Evolutionary conservation across 305 asterid species (phyloP).

Genomic region (Vinca major): DNA sequence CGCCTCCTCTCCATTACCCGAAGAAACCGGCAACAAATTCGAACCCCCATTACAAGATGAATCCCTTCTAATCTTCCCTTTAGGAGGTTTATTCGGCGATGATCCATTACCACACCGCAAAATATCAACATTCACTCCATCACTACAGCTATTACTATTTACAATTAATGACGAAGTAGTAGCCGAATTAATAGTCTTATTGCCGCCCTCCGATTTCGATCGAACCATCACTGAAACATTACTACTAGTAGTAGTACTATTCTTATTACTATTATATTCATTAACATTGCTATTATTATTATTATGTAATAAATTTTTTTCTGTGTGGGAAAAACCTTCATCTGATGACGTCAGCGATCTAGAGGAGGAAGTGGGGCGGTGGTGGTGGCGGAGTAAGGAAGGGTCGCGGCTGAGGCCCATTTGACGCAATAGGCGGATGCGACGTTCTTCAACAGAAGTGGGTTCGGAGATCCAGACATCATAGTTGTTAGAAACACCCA

Average conservation of each 20-base stretch:
- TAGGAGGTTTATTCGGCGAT: conserved; percentile 63
- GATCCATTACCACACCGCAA: conserved; percentile 37
- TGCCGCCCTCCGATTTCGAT: conserved; percentile 53
- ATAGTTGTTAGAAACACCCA: conserved; percentile 42
- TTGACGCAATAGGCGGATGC: conserved; percentile 55
- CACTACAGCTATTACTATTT: conserved; percentile 25
- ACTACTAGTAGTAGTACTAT: conserved; percentile 16
- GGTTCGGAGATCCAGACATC: conserved; percentile 94
- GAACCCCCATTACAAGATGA: conserved; percentile 28
- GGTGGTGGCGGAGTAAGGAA: conserved; percentile 51
- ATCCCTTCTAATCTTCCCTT: conserved; percentile 41
- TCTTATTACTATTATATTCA: conserved; percentile 11
- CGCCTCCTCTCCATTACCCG: conserved; percentile 30
- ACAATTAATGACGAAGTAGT: conserved; percentile 22
- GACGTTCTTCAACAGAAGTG: conserved; percentile 80
- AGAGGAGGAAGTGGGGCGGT: conserved; percentile 27
- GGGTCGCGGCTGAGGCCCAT: conserved; percentile 81
- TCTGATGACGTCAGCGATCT: conserved; percentile 32
- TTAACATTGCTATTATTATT: conserved; percentile 9
- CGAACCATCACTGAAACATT: conserved; percentile 34
- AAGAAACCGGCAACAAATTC: conserved; percentile 16
- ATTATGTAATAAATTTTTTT: background rate
- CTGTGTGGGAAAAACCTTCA: conserved; percentile 21
- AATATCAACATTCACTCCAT: conserved; percentile 28
- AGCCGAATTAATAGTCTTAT: conserved; percentile 15